Base-by-base conservation (phyloP, 2,329 filamentous ascomycete species). In the Verticillium isaacii region DNA sequence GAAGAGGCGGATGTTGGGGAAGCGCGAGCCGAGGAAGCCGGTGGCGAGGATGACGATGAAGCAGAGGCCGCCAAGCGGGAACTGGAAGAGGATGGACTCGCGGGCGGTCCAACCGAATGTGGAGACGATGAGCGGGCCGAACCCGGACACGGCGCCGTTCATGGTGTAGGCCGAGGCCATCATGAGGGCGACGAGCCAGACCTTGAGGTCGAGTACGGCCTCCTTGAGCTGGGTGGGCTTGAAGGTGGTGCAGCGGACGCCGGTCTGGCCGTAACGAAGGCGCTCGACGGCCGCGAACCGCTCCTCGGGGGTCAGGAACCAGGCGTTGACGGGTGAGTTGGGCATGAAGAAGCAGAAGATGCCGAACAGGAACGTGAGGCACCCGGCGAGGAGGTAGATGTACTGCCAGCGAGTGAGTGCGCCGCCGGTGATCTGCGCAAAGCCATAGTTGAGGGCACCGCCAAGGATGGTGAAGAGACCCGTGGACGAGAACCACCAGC, bases 101-200 rank as follows among this genome's bases (percentile, higher is more conserved):
- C 89, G 79, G 0, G 84, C 81, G 25, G 79, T 80, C 74, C 83
- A 91, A 61, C 88, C 88, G 69, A 91, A 91, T 0, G 88, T 91
- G 1, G 82, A 86, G 1, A 92, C 88, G 63, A 91, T 91, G 1
- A 91, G 75, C 0, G 89, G 88, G 0, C 89, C 89, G 68, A 91
- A 91, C 1, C 88, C 88, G 39, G 82, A 84, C 12, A 91, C 85
- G 7, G 88, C 89, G 11, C 89, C 89, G 68, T 91, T 91, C 63
- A 91, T 84, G 0, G 87, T 89, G 67, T 91, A 89, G 64, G 87
- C 87, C 0, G 86, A 84, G 1, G 84, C 85, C 87, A 90, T 90
- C 80, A 89, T 90, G 32, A 90, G 68, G 9, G 81, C 81, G 4
- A 90, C 75, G 1, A 90, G 78, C 79, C 85, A 90, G 32, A 88